Evolutionary conservation across 2,329 filamentous ascomycete genomes (phyloP).

Genomic region (Sclerotinia spermophila): DNA sequence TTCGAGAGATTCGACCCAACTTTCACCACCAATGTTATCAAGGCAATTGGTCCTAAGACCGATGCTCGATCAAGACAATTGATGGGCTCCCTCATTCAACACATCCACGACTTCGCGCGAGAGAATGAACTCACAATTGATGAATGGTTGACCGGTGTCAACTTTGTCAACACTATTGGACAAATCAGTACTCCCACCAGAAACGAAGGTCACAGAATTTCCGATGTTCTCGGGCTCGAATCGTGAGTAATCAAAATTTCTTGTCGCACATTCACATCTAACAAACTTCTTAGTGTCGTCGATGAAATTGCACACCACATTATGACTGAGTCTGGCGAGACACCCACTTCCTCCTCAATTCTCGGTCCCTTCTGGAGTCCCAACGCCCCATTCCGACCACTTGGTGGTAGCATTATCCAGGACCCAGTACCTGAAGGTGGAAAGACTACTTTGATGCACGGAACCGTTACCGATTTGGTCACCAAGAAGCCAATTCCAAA

Average conservation of each 20-base stretch:
- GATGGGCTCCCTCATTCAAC: slow-evolving; percentile 60
- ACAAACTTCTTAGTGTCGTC: slow-evolving; percentile 47
- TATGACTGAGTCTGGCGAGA: slow-evolving; percentile 25
- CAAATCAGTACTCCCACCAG: slow-evolving; percentile 61
- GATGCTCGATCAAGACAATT: slow-evolving; percentile 61
- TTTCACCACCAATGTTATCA: slow-evolving; percentile 71
- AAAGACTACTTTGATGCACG: slow-evolving; percentile 57
- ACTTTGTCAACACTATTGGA: slow-evolving; percentile 72
- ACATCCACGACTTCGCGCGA: slow-evolving; percentile 75
- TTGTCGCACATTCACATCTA: not conserved
- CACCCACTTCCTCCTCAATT: slow-evolving; percentile 59
- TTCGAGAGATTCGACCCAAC: slow-evolving; percentile 61
- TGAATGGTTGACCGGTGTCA: slow-evolving; percentile 73
- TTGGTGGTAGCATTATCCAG: slow-evolving; percentile 63
- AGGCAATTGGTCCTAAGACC: slow-evolving; percentile 68
- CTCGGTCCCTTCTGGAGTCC: slow-evolving; percentile 81
- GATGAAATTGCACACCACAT: slow-evolving; percentile 46
- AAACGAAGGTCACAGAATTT: slow-evolving; percentile 72
- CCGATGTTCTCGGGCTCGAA: slow-evolving; percentile 70
- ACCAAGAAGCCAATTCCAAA: slow-evolving; percentile 36
- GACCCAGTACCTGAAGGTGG: slow-evolving; percentile 46
- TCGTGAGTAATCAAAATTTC: slow-evolving; percentile 48
- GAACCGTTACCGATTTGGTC: slow-evolving; percentile 46
- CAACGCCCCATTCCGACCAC: slow-evolving; percentile 65
- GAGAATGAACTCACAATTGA: slow-evolving; percentile 73